Evolutionary conservation across 768 basidiomycete species (phyloP).

Genomic region (Rubroboletus pulcherrimus): DNA sequence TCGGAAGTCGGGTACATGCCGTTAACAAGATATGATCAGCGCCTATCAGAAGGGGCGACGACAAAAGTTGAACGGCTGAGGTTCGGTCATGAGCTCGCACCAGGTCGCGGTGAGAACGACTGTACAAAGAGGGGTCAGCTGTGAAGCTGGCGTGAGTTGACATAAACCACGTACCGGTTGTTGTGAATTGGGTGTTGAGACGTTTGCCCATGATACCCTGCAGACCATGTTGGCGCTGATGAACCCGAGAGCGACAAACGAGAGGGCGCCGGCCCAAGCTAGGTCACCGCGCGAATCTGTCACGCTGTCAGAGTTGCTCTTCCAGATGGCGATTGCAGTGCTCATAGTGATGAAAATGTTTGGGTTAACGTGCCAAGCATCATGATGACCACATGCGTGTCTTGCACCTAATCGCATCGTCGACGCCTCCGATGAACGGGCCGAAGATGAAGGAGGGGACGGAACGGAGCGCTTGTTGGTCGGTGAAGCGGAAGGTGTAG

Average conservation of each 20-base stretch:
- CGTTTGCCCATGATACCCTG: conserved; percentile 87
- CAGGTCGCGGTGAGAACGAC: conserved; percentile 85
- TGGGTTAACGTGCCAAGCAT: conserved; percentile 67
- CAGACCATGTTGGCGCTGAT: conserved; percentile 69
- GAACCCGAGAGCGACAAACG: conserved; percentile 72
- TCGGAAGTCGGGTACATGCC: conserved; percentile 3
- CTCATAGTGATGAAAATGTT: conserved; percentile 72
- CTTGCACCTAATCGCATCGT: conserved; percentile 70
- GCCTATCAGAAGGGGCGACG: too few species aligned
- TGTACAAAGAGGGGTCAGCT: conserved; percentile 19
- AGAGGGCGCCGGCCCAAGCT: conserved; percentile 62
- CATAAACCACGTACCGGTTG: conserved; percentile 51
- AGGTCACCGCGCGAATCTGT: conserved; percentile 55
- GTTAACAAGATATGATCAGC: too few species aligned
- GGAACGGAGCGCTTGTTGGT: conserved; percentile 84
- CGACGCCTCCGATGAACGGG: conserved; percentile 70
- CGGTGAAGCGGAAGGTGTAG: conserved; percentile 66
- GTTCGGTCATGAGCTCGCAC: conserved; percentile 85
- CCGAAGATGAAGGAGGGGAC: conserved; percentile 71
- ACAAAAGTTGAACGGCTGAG: conserved; percentile 59
- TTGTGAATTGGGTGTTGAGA: conserved; percentile 74
- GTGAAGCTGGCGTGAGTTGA: background rate
- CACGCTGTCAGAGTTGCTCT: conserved; percentile 56
- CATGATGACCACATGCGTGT: conserved; percentile 77
- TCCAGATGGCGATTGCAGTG: conserved; percentile 67